A percentile compares a stretch with the other conserved stretches of the same genome.
Conservation (phyloP, 441 rosid species). For the Eutrema salsugineum region DNA sequence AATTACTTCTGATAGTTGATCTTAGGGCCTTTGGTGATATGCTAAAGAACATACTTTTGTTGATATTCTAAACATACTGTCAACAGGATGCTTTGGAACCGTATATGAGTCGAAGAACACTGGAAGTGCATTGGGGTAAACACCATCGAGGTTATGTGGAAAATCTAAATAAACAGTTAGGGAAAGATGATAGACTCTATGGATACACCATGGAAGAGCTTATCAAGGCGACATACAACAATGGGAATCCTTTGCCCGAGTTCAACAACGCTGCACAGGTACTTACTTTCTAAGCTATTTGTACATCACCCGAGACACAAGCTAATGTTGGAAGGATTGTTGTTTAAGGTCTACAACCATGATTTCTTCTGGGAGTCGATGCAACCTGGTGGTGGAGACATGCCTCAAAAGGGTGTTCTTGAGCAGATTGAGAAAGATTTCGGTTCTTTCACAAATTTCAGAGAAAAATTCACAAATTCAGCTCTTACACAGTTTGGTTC, state of each 20-base stretch:
- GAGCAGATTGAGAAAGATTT: conserved; percentile 93
- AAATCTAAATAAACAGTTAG: conserved; percentile 63
- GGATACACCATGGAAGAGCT: conserved; percentile 87
- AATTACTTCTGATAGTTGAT: background rate
- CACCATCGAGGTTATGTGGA: conserved; percentile 69
- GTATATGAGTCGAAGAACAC: conserved; percentile 62
- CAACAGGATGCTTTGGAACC: conserved; percentile 88
- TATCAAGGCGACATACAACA: conserved; percentile 71
- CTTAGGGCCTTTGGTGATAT: background rate
- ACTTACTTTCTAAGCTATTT: background rate
- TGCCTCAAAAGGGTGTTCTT: conserved; percentile 74
- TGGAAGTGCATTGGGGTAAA: conserved; percentile 81
- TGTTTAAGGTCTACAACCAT: conserved; percentile 81
- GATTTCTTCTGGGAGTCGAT: conserved; percentile 98
- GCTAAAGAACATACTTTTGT: background rate
- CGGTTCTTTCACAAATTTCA: conserved; percentile 76
- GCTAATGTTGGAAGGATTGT: conserved; percentile 5
- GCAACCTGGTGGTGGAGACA: conserved; percentile 90
- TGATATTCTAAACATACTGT: conserved; percentile 2
- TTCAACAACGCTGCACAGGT: conserved; percentile 92
- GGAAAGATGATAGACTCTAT: conserved; percentile 54
- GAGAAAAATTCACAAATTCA: conserved; percentile 60
- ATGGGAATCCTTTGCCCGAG: conserved; percentile 72
- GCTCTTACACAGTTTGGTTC: conserved; percentile 78
- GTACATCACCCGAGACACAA: background rate